Evolutionary conservation across 2,329 filamentous ascomycete species (phyloP), one percentile per base, ranked within the genome.

Genomic region (Drechmeria coniospora): DNA sequence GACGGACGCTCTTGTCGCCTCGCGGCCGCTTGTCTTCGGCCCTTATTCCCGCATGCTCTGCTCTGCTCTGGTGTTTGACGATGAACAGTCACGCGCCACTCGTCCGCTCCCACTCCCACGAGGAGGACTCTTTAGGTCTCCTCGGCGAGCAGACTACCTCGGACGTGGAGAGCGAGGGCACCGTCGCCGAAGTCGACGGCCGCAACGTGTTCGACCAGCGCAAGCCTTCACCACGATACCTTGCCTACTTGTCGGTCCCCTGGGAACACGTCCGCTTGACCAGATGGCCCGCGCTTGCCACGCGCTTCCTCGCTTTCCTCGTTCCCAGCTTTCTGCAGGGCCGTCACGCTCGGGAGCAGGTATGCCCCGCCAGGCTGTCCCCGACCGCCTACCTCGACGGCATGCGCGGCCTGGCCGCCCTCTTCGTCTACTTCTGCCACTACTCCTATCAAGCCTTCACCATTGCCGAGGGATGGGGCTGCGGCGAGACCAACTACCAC

Each of bases 301-400:
- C 58, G 27, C 56, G 57, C 10, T 39, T 46, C 15, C 41, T 42
- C 34, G 40, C 61, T 37, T 67, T 66, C 40, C 45, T 68, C 11
- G 43, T 63, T n/a, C 65, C 65, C n/a, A 64, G 58, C 44, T 68
- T 68, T 37, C 37, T 67, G 25, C 61, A 65, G 27, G 51, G 55
- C 26, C 53, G 54, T 16, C 44, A 58, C 32, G 50, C 50, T 19
- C 47, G 56, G 21, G 55, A 61, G 29, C 49, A 54, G 26, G 49
- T 50, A 27, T 51, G 51, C n/a, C 44, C 51, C 4, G 45, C 54
- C 15, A 56, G 54, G 26, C 47, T 63, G n/a, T 45, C 54, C 20
- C 65, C 66, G 11, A 71, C 66, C 7, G 57, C 66, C 6, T 69
- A 71, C 38, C 62, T 71, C 25, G 67, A 71, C 38, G 66, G 66